Evolutionary conservation across 768 basidiomycete species (phyloP).

Genomic region (Suillus placidus): DNA sequence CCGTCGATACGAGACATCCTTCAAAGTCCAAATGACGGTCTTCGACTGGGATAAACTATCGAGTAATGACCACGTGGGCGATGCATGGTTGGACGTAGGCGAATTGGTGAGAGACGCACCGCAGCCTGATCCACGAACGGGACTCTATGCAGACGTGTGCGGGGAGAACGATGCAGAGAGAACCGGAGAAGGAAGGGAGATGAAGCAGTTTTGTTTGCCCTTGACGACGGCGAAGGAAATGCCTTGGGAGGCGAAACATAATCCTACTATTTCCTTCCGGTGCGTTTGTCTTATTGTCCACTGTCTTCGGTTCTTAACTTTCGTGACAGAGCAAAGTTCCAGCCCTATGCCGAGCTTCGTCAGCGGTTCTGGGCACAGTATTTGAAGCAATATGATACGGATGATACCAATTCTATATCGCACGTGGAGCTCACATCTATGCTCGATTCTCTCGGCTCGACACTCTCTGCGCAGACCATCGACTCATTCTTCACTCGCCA

Average conservation of each 20-base stretch:
- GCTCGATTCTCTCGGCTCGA: slow-evolving; percentile 97
- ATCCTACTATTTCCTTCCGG: slow-evolving; percentile 71
- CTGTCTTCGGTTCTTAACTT: slow-evolving; percentile 1
- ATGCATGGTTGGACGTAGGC: slow-evolving; percentile 68
- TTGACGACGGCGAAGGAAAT: slow-evolving; percentile 63
- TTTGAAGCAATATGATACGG: slow-evolving; percentile 86
- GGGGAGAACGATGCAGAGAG: slow-evolving; percentile 46
- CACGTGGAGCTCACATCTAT: slow-evolving; percentile 89
- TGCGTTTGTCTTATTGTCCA: slow-evolving; percentile 31
- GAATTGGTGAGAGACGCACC: slow-evolving; percentile 71
- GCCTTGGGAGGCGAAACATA: slow-evolving; percentile 73
- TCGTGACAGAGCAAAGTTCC: slow-evolving; percentile 78
- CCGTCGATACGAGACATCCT: slow-evolving; percentile 79
- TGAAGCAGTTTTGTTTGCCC: slow-evolving; percentile 74
- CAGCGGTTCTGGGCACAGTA: slow-evolving; percentile 92
- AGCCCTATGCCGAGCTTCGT: slow-evolving; percentile 90
- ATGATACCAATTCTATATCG: slow-evolving; percentile 74
- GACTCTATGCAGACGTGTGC: slow-evolving; percentile 40
- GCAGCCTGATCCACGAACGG: slow-evolving; percentile 60
- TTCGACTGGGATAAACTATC: slow-evolving; percentile 97
- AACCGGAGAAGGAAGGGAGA: slow-evolving; percentile 37
- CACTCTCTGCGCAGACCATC: slow-evolving; percentile 77
- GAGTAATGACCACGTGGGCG: slow-evolving; percentile 88
- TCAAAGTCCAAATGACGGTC: slow-evolving; percentile 77
- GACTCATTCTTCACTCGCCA: slow-evolving; percentile 78